phyloP scores from a whole-genome alignment of 225 moss, liverwort and hornwort species.

The Asterella californica region DNA sequence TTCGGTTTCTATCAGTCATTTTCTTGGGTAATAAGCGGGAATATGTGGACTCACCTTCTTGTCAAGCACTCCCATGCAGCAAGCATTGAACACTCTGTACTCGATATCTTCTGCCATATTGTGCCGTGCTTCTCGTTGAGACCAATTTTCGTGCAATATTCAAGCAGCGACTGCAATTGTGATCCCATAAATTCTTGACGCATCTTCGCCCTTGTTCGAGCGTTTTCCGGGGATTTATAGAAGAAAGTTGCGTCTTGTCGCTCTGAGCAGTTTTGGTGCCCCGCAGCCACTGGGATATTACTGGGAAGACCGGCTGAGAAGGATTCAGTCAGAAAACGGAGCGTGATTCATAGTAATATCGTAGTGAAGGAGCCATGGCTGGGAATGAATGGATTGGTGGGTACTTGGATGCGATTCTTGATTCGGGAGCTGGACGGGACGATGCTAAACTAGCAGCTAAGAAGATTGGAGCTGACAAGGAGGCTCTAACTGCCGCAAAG shows the following conservation, averaged over 20 bases:
- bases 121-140: not conserved
- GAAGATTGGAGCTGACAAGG: slow-evolving; percentile 39
- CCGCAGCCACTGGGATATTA: not conserved
- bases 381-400: slow-evolving; percentile 55
- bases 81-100: not conserved
- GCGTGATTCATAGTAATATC: not conserved
- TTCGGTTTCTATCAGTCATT: not conserved
- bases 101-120: not conserved
- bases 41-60: not conserved
- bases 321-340: not conserved
- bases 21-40: not conserved
- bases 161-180: not conserved
- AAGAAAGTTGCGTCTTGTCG: not conserved
- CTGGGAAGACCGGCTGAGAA: not conserved
- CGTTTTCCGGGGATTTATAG: not conserved
- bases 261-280: not conserved
- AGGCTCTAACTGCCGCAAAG: slow-evolving; percentile 51
- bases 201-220: not conserved
- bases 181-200: too few species aligned
- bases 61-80: not conserved
- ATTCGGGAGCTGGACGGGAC: slow-evolving; percentile 45
- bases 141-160: not conserved
- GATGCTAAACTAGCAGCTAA: slow-evolving; percentile 33
- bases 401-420: slow-evolving; percentile 60
- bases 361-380: slow-evolving; percentile 33